phyloP scores from a whole-genome alignment of 2,329 filamentous ascomycete species.

The Chrysosphaeria jannelii region DNA sequence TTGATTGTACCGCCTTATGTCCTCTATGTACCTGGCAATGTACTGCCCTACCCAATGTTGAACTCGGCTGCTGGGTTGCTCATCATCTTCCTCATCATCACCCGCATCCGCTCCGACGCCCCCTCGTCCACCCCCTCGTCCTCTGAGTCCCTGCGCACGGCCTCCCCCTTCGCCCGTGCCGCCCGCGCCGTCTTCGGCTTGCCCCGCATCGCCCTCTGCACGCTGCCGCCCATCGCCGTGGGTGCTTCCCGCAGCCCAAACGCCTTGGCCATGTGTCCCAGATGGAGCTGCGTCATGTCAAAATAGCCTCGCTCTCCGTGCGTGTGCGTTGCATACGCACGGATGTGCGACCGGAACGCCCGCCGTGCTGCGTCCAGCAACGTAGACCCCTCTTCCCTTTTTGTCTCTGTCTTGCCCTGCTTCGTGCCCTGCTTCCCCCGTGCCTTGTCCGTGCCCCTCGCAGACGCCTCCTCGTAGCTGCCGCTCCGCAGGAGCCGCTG shows the following conservation, averaged over 20 bases:
- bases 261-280: conserved; percentile 81
- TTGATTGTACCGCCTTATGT: too few species aligned
- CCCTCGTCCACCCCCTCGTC: conserved; percentile 14
- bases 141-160: conserved; percentile 6
- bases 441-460: conserved; percentile 1
- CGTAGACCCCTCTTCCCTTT: too few species aligned
- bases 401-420: not conserved
- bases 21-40: too few species aligned
- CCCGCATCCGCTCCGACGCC: conserved; percentile 22
- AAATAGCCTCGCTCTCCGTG: conserved; percentile 64
- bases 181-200: conserved; percentile 2
- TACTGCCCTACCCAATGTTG: conserved; percentile 6
- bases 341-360: conserved; percentile 72
- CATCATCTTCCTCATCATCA: conserved; percentile 7
- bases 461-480: conserved; percentile 1
- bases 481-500: conserved; percentile 17
- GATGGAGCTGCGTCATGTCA: conserved; percentile 68
- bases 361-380: conserved; percentile 55
- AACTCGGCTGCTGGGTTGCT: conserved; percentile 5
- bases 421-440: not conserved
- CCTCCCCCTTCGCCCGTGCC: conserved; percentile 1
- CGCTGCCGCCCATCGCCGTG: conserved; percentile 39
- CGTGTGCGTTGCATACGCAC: conserved; percentile 84
- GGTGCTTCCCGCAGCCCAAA: conserved; percentile 77
- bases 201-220: conserved; percentile 10